Base-by-base conservation (phyloP, 345 rosid genomes). In the Streptanthus diversifolius region DNA sequence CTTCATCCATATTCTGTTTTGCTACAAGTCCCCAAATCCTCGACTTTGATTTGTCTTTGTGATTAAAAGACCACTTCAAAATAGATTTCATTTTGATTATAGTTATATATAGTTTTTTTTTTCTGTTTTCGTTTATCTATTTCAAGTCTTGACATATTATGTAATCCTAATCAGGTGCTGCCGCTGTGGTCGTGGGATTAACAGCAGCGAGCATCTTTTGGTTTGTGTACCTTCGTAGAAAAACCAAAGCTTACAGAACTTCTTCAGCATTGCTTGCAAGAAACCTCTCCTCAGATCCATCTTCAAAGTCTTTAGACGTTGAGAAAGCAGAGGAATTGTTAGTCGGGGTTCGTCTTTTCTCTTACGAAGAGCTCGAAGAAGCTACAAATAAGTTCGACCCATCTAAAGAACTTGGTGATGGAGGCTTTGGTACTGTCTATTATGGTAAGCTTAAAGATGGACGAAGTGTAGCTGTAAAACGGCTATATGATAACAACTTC, bases 351-450 rank as follows among this genome's bases (percentile, higher is more conserved):
- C 85, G 66, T 33, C 63, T 86, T 43, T 91, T 91, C 80, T 74
- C 83, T 66, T 91, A 88, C 22, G 57, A 22, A 0, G 96, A 91
- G 63, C 98, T 93, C 10, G 83, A 79, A 61, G 78, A 70, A 65
- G 98, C 97, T 1, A 93, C 97, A 3, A 73, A 84, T 71, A 66
- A 83, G 62, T 93, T 93, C 64, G 96, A 89, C 75, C 81, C 88
- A 4, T 48, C 80, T 0, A 82, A 21, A 66, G 95, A 93, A 80
- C 92, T 91, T 29, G 98, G 98, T 25, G 96, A 88, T 72, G 98
- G 98, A 56, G 97, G 97, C 78, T 93, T 86, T 71, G 97, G 96
- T 75, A 87, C 90, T 21, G 98, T 93, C 8, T 93, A 87, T 24
- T 73, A 82, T 68, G 98, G 98, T 82, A 86, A 84, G 73, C 95